Evolutionary conservation across 1,139 yeast genomes (phyloP), one percentile per base, ranked within the genome.

Genomic region (Sugiyamaella grinbergsii): DNA sequence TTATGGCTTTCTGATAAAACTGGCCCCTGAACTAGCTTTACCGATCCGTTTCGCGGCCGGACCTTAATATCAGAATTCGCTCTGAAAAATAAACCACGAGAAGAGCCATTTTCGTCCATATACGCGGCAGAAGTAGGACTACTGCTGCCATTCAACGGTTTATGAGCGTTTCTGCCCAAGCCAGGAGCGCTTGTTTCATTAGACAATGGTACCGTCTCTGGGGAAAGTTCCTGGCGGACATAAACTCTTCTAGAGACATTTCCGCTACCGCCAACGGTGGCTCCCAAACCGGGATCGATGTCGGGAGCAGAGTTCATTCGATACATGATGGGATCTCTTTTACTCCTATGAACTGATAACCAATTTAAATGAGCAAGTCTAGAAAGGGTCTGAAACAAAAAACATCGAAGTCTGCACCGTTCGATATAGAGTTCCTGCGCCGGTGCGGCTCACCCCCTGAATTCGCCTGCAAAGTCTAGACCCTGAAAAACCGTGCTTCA

Each of bases 41-140:
- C 32, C 4, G 42, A 26, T 3, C 15, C 23, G 5, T 23, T 29
- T 19, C 38, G 38, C 3, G 41, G 41, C 6, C 47, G 41, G 5
- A 43, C 42, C n/a, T 43, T 43, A 24, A 34, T 36, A 36, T 43
- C 47, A 28, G 47, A 33, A 43, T 43, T 43, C 2, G 41, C 42
- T 34, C 47, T 39, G n/a, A 43, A 5, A 36, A 42, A 42, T 31
- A 42, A 11, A 11, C 22, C 34, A 15, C 44, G n/a, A 11, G 24
- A 7, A 3, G 34, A 26, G 31, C 31, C 13, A 40, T 11, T 22
- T 7, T 16, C 36, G 2, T n/a, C 31, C 15, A 11, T 16, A 34
- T 26, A 15, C 4, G 39, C 11, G 15, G 19, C 20, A 15, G 39
- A 34, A 20, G 24, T 13, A 23, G 31, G 11, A 26, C 28, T n/a